Percentiles rank a stretch among this genome's conserved stretches.
phyloP scores from a whole-genome alignment of 2,329 filamentous ascomycete genomes.

The Calonectria hawksworthii region DNA sequence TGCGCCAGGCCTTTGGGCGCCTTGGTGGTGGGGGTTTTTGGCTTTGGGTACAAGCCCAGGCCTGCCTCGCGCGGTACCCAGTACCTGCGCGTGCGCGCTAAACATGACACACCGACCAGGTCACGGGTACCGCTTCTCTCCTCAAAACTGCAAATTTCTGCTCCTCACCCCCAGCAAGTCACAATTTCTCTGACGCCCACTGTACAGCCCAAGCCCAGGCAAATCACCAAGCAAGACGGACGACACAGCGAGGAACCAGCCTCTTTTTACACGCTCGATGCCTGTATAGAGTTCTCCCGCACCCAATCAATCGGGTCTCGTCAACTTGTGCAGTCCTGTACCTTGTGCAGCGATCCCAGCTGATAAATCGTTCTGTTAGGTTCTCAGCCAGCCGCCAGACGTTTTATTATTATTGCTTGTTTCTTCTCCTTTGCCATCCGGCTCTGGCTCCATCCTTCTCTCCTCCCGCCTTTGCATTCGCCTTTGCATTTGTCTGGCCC shows the following conservation, averaged over 20 bases:
- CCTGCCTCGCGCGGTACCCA: conserved; percentile 26
- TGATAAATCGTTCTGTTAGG: conserved; percentile 19
- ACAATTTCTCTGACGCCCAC: conserved; percentile 36
- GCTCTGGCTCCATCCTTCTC: conserved; percentile 29
- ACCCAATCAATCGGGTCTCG: conserved; percentile 4
- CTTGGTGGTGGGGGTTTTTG: conserved; percentile 32
- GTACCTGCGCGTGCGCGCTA: conserved; percentile 29
- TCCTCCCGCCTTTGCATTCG: conserved; percentile 9
- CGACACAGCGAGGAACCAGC: conserved; percentile 12
- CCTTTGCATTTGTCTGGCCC: conserved; percentile 6
- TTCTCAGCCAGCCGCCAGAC: conserved; percentile 9
- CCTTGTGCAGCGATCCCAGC: conserved; percentile 7
- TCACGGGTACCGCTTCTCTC: conserved; percentile 24
- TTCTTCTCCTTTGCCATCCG: conserved; percentile 22
- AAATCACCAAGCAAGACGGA: conserved; percentile 5
- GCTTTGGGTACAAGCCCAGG: conserved; percentile 28
- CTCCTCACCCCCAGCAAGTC: conserved; percentile 34
- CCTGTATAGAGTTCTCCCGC: conserved; percentile 10
- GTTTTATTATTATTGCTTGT: conserved; percentile 16
- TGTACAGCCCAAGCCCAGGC: conserved; percentile 29
- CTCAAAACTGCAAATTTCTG: conserved; percentile 34
- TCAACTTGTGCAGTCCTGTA: conserved; percentile 9
- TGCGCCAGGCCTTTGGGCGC: conserved; percentile 29
- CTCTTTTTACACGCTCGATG: conserved; percentile 21
- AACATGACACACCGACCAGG: conserved; percentile 7